Percentiles rank a stretch among this genome's conserved stretches.
Conservation (phyloP, 495 filamentous ascomycete species). For the Rusavskia elegans region DNA sequence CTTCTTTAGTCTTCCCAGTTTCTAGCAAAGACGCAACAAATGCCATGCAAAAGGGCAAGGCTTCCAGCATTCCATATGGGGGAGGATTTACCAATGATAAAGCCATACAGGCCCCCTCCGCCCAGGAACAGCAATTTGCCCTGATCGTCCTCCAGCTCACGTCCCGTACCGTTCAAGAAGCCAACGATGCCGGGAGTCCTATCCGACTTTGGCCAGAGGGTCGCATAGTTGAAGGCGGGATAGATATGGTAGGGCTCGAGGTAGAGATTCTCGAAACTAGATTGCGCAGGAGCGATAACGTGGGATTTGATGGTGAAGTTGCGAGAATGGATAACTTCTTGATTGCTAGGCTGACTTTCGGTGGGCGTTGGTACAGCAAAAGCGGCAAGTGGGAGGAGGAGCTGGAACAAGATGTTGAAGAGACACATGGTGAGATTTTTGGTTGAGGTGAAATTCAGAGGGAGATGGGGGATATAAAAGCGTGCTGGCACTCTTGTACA, state of each 20-base stretch:
- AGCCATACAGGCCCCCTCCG: not conserved
- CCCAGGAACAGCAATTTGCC: not conserved
- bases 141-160: not conserved
- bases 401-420: too few relatives aligned
- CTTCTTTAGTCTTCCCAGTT: not conserved
- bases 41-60: too few relatives aligned
- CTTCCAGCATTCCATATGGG: too few relatives aligned
- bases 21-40: too few relatives aligned
- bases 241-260: slow-evolving; percentile 7
- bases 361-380: too few relatives aligned
- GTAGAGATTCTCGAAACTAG: not conserved
- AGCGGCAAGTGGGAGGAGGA: too few relatives aligned
- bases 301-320: slow-evolving; percentile 2
- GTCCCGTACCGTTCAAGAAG: slow-evolving; percentile 3
- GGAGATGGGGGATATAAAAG: too few relatives aligned
- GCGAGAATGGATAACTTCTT: not conserved
- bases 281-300: not conserved
- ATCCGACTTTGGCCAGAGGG: not conserved
- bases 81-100: not conserved
- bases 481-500: too few relatives aligned
- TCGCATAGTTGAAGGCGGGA: slow-evolving; percentile 5
- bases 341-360: not conserved
- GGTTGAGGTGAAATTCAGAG: too few relatives aligned
- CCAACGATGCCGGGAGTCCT: not conserved
- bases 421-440: too few relatives aligned